Evolutionary conservation across 805 yeast species (phyloP), one percentile per base, ranked within the genome.

Genomic region (Peterozyma toletana): DNA sequence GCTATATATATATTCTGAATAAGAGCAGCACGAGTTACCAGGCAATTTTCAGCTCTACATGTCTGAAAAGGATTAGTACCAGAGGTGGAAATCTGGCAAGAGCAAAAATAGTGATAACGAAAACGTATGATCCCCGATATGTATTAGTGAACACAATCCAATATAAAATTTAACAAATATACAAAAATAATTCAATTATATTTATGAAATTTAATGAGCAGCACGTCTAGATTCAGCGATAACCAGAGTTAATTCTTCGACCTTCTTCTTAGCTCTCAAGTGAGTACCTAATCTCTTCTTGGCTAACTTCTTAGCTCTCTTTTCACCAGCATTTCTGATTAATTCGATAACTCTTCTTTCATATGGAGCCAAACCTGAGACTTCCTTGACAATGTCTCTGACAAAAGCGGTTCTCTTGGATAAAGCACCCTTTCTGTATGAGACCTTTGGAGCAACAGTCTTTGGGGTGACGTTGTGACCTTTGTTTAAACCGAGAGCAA

Each of bases 211-310:
- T 74, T 83, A 83, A 71, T 85, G 93, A 80, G 37, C 45, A 43
- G 42, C 45, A 39, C 87, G 86, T 83, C 96, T 90, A 63, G 96
- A 80, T 76, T 90, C 96, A 71, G 96, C 86, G 74, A 91, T 91
- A 80, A 91, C 80, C 71, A 77, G 73, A 84, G 78, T 87, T 90
- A 95, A 86, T 77, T 90, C 96, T 78, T 93, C 99, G 71, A 93
- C 95, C 90, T 93, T 93, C 73, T 88, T 93, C 86, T 88, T 87
- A 66, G 98, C 97, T 83, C 99, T 95, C 80, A 82, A 83, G 85
- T 91, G 95, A 65, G 99, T 88, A 78, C 99, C 99, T 70, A 93
- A 87, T 87, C 93, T 91, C 96, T 87, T 93, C 93, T 93, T 93
- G 60, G 98, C 97, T 70, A 93, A 89, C 89, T 93, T 93, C 88